phyloP scores from a whole-genome alignment of 208 protist species.

The Sergeia podlipaevii region DNA sequence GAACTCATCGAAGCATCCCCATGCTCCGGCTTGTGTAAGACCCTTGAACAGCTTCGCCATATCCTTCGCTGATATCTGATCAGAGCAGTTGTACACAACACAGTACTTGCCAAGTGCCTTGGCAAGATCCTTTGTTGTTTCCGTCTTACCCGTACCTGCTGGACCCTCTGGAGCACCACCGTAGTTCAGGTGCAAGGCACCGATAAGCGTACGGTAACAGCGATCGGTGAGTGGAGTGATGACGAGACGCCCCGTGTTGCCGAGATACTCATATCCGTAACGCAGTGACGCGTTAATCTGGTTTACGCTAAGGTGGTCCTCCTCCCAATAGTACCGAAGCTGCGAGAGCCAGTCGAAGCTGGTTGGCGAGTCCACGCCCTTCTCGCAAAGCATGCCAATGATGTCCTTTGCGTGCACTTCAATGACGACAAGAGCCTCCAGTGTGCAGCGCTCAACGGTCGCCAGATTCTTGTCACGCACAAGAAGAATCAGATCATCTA shows the following conservation, averaged over 20 bases:
- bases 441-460: constrained; percentile 83
- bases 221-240: constrained; percentile 96
- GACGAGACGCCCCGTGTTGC: constrained; percentile 94
- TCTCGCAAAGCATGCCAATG: constrained; percentile 86
- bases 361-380: constrained; percentile 85
- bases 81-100: constrained; percentile 99
- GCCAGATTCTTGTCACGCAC: constrained; percentile 88
- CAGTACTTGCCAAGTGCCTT: constrained; percentile 95
- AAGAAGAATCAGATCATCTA: constrained; percentile 90
- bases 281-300: constrained; percentile 92
- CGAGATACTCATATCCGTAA: constrained; percentile 98
- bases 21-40: constrained; percentile 91
- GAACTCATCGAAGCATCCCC: constrained; percentile 98
- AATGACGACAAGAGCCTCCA: constrained; percentile 93
- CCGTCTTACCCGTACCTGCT: constrained; percentile 98
- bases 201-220: constrained; percentile 95
- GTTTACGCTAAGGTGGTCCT: constrained; percentile 78
- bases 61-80: constrained; percentile 94
- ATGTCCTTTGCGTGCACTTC: constrained; percentile 95
- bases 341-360: constrained; percentile 97
- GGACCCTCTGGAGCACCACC: constrained; percentile 96
- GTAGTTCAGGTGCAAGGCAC: constrained; percentile 96
- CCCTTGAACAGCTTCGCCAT: constrained; percentile 97
- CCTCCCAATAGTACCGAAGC: constrained; percentile 97
- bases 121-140: constrained; percentile 98